phyloP scores from a whole-genome alignment of 1,284 basidiomycete genomes.

The Agaricales sp. region DNA sequence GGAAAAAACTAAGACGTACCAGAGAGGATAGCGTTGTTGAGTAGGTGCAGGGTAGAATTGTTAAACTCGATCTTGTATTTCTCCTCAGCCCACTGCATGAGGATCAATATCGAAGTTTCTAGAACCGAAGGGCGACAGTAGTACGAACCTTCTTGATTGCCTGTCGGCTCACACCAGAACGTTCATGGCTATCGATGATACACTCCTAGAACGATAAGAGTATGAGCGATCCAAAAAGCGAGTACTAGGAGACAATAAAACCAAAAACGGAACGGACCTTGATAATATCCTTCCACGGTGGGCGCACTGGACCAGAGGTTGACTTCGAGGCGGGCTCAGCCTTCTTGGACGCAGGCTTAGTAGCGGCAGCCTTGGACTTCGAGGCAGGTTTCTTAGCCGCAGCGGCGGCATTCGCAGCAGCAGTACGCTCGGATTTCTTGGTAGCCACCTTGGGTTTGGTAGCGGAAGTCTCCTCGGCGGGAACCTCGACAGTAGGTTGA shows the following conservation, averaged over 20 bases:
- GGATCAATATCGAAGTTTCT: conserved; percentile 2
- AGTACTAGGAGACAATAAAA: too few relatives aligned
- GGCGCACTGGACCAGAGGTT: conserved; percentile 26
- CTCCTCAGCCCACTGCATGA: conserved; percentile 57
- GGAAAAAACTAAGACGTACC: conserved; percentile 27
- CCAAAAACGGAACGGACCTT: conserved; percentile 25
- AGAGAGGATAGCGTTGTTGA: conserved; percentile 62
- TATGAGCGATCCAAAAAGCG: not conserved
- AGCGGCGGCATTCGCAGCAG: conserved; percentile 17
- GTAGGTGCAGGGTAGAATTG: conserved; percentile 48
- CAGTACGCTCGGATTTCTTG: conserved; percentile 10
- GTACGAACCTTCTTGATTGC: conserved; percentile 65
- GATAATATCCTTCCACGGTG: conserved; percentile 56
- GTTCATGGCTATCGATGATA: conserved; percentile 54
- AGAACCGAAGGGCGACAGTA: not conserved
- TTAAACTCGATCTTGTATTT: conserved; percentile 56
- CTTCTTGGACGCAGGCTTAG: conserved; percentile 11
- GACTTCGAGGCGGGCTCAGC: conserved; percentile 26
- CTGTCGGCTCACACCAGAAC: conserved; percentile 66
- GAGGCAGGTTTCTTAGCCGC: conserved; percentile 16
- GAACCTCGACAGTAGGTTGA: conserved; percentile 15
- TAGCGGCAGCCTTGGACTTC: conserved; percentile 7
- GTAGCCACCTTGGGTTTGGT: conserved; percentile 7
- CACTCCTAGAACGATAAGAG: conserved; percentile 41
- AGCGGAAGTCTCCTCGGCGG: conserved; percentile 8